These are phyloP conservation scores for Prunus mume DNA, from an alignment of 306 rosid species.

Conservation along the genomic window DNA sequence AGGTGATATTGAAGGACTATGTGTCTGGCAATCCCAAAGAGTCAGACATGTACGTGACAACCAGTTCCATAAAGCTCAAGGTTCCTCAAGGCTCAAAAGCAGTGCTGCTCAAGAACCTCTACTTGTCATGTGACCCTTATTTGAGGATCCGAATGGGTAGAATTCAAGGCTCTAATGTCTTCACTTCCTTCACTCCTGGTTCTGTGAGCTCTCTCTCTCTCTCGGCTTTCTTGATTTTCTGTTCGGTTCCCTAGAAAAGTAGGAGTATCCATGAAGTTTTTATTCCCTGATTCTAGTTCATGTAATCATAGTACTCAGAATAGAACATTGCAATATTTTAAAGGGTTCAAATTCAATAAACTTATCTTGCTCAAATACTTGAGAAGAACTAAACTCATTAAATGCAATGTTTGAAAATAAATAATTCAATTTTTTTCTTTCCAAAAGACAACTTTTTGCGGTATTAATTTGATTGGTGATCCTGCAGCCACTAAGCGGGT, in stretches of 20 bases:
- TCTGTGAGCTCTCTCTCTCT: slow-evolving; percentile 3
- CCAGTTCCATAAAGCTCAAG: background rate
- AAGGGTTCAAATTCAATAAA: too few species aligned
- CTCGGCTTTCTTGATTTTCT: background rate
- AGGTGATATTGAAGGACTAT: slow-evolving; percentile 18
- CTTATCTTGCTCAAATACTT: too few species aligned
- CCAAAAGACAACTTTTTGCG: too few species aligned
- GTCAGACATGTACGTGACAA: slow-evolving; percentile 13
- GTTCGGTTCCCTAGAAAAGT: background rate
- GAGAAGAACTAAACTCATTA: too few species aligned
- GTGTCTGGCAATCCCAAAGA: slow-evolving; percentile 1
- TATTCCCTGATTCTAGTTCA: too few species aligned
- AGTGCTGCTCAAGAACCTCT: slow-evolving; percentile 15
- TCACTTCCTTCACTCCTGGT: slow-evolving; percentile 12
- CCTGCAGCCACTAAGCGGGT: slow-evolving; percentile 14
- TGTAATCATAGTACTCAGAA: too few species aligned
- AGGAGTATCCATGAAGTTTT: background rate
- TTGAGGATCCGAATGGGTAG: slow-evolving; percentile 3
- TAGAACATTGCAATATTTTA: too few species aligned
- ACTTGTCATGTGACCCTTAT: slow-evolving; percentile 18
- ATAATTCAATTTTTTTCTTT: too few species aligned
- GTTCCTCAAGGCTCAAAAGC: slow-evolving; percentile 7
- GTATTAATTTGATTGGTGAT: background rate
- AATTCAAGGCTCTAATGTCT: background rate
- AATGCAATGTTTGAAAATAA: too few species aligned